phyloP scores from a whole-genome alignment of 352 stramenopile species.

The Poterioochromonas sp. region DNA sequence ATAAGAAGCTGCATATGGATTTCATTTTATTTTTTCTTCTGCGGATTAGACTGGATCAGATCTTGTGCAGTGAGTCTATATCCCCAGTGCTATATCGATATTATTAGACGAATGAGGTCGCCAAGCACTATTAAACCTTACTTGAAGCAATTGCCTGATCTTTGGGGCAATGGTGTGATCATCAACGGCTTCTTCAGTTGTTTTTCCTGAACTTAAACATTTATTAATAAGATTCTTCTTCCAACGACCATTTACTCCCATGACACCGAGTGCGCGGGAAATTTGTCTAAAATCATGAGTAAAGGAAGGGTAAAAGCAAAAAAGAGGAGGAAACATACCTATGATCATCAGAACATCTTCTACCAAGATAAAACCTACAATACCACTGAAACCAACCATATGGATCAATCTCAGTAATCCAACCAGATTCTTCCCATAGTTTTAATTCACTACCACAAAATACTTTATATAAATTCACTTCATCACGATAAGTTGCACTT shows the following conservation, averaged over 20 bases:
- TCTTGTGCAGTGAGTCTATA: too few species aligned
- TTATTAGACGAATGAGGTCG: too few species aligned
- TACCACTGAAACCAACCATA: constrained; percentile 47
- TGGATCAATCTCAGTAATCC: constrained; percentile 41
- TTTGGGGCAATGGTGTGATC: not conserved
- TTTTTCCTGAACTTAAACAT: constrained; percentile 23
- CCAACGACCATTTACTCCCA: constrained; percentile 38
- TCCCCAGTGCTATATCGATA: too few species aligned
- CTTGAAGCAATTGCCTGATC: constrained; percentile 13
- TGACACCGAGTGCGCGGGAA: not conserved
- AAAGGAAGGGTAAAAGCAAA: too few species aligned
- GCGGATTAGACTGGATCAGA: too few species aligned
- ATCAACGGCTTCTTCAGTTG: constrained; percentile 36
- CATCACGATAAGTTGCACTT: constrained; percentile 35
- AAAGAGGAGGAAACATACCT: too few species aligned
- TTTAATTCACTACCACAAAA: constrained; percentile 44
- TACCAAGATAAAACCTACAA: constrained; percentile 45
- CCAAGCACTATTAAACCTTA: too few species aligned
- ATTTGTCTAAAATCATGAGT: not conserved
- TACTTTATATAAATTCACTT: constrained; percentile 46
- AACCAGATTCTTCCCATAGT: constrained; percentile 46
- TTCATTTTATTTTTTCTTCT: too few species aligned
- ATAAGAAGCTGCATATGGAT: too few species aligned
- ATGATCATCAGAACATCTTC: constrained; percentile 44
- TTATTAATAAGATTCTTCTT: constrained; percentile 48